These are phyloP conservation scores for Prototheca cutis DNA, from an alignment of 163 green algal species.

Conservation along the genomic window DNA sequence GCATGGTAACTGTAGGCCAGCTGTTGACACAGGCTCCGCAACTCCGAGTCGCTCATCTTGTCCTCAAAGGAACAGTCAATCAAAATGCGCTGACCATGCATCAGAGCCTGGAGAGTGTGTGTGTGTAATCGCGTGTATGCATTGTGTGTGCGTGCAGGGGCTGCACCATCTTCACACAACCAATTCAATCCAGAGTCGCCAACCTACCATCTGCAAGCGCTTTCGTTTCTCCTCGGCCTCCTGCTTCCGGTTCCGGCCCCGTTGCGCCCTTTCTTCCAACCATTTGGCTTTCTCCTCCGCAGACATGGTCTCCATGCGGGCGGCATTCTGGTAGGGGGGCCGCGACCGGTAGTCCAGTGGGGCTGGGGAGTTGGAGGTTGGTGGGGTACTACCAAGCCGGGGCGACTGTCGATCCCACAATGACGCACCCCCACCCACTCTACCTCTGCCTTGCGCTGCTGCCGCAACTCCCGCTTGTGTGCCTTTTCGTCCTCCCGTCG, in stretches of 20 bases:
- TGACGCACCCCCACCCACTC: neutral
- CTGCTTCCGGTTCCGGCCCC: conserved; percentile 6
- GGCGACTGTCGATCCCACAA: neutral
- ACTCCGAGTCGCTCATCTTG: conserved; percentile 44
- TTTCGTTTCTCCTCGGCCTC: neutral
- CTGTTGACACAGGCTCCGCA: conserved; percentile 42
- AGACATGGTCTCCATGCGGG: conserved; percentile 24
- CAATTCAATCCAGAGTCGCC: too few relatives aligned
- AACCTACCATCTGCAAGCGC: neutral
- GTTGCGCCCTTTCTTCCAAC: conserved; percentile 11
- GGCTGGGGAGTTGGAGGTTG: too few relatives aligned
- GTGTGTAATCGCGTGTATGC: too few relatives aligned
- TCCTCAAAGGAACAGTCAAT: conserved; percentile 52
- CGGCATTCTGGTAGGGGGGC: neutral
- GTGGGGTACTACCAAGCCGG: too few relatives aligned
- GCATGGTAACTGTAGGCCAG: conserved; percentile 45
- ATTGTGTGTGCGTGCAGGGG: too few relatives aligned
- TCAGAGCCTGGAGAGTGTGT: conserved; percentile 33
- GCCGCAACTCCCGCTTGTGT: neutral
- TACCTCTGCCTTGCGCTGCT: conserved; percentile 15
- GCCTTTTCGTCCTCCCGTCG: conserved; percentile 10
- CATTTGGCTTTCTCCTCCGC: conserved; percentile 27
- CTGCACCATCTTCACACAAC: too few relatives aligned
- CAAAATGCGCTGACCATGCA: conserved; percentile 40
- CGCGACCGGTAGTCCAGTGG: too few relatives aligned